Base-by-base conservation (phyloP, 2,329 filamentous ascomycete genomes). In the Colletotrichum sp. region DNA sequence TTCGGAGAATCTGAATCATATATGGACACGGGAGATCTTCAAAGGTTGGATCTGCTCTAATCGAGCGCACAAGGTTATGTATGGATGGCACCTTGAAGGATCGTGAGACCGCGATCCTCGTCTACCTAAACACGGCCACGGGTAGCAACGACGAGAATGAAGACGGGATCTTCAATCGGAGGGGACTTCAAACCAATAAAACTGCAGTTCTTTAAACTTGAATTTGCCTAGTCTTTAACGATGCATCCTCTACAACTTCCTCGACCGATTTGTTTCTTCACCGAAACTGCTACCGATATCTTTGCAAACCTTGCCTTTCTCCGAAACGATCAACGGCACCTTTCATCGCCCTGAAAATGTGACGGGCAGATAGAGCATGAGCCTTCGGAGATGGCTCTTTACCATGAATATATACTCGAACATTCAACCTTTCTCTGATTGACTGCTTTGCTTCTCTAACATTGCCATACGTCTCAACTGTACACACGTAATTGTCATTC, bases 211-310 rank as follows among this genome's bases (percentile, higher is more conserved):
- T n/a, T 9, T 19, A 6, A 6, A 48, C 12, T n/a, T n/a, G 19
- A n/a, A 48, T 9, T n/a, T 48, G 9, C 39, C 39, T 0, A 19
- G 19, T n/a, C 39, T 48, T 48, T 48, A 0, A n/a, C 5, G 9
- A 9, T 48, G 0, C 0, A 12, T 48, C 12, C 9, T 48, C 9
- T n/a, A 48, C 19, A 48, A 48, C 0, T 48, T 48, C 19, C 39
- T 0, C 39, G 19, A 1, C 19, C 9, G 39, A n/a, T 0, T 0
- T 48, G 0, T 48, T n/a, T 48, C 9, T 1, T n/a, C 44, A 22
- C 9, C 44, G n/a, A 22, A 22, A 22, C 44, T 22, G 0, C 19
- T n/a, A 22, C 0, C 44, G 12, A 22, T 4, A 48, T n/a, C 44
- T 52, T 48, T 11, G 44, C 12, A 52, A 52, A 52, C 44, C 44